These are phyloP conservation scores for Fraxinus xanthoxyloides DNA, from an alignment of 305 asterid species.

Conservation along the genomic window DNA sequence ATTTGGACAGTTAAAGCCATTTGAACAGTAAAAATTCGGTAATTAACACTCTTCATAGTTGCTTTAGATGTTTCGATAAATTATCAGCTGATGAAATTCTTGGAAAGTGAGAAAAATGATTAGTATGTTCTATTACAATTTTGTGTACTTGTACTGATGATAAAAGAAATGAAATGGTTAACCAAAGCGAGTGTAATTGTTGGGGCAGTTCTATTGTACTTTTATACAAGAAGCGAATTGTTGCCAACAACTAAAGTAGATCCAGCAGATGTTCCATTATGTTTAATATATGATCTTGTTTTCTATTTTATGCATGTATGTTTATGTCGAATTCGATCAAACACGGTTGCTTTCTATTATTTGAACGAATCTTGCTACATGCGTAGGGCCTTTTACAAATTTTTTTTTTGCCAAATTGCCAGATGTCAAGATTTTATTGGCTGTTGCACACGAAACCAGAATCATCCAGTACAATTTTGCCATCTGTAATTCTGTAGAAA, in stretches of 20 bases:
- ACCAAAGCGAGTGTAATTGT: not conserved
- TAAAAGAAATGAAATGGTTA: not conserved
- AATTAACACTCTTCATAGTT: not conserved
- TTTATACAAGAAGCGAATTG: conserved; percentile 39
- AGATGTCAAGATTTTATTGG: too few species aligned
- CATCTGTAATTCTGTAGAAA: too few species aligned
- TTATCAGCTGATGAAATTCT: not conserved
- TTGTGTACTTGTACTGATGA: not conserved
- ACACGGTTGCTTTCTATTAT: not conserved
- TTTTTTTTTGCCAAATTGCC: too few species aligned
- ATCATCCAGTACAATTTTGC: too few species aligned
- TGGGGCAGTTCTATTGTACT: conserved; percentile 55
- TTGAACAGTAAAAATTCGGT: not conserved
- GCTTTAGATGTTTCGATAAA: not conserved
- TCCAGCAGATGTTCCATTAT: conserved; percentile 6
- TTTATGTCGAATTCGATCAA: not conserved
- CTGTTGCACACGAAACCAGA: too few species aligned
- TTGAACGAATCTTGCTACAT: too few species aligned
- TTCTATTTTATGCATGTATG: not conserved
- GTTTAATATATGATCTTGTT: not conserved
- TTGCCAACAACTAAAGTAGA: conserved; percentile 28
- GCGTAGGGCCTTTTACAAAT: too few species aligned
- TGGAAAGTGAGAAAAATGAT: not conserved
- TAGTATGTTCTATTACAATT: not conserved
- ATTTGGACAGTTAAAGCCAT: not conserved